These are phyloP conservation scores for Cyberlindnera nakhonratchasimensis DNA, from an alignment of 805 yeast genomes.

Conservation along the genomic window DNA sequence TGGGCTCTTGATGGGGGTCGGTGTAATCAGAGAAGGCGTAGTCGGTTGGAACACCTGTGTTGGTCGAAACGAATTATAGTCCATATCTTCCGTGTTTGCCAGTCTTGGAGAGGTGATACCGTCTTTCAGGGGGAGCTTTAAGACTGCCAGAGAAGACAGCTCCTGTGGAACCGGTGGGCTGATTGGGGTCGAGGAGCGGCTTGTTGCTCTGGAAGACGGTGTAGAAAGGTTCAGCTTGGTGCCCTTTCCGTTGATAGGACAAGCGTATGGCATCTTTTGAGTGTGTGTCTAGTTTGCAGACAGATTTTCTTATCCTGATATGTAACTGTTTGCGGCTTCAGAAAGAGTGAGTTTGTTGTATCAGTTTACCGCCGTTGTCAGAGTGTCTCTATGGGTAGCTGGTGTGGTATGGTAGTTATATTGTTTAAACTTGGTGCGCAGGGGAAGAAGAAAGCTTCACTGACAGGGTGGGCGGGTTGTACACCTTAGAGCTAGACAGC, in stretches of 20 bases:
- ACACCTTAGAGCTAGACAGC: too few relatives aligned
- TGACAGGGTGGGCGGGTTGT: too few relatives aligned
- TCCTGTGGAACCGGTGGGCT: neutral
- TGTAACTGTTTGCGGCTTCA: too few relatives aligned
- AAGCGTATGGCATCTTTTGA: constrained; percentile 27
- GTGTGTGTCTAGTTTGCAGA: neutral
- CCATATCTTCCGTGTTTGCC: neutral
- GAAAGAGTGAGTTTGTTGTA: too few relatives aligned
- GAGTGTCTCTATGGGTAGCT: too few relatives aligned
- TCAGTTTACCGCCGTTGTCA: too few relatives aligned
- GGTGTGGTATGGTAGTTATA: too few relatives aligned
- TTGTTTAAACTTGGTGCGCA: too few relatives aligned
- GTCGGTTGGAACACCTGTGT: constrained; percentile 4
- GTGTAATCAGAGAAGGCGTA: constrained; percentile 5
- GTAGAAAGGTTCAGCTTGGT: constrained; percentile 12
- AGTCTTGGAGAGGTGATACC: neutral
- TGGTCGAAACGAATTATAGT: constrained; percentile 1
- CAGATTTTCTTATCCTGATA: neutral
- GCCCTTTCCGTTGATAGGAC: constrained; percentile 26
- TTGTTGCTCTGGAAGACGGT: constrained; percentile 6
- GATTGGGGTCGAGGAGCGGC: constrained; percentile 1
- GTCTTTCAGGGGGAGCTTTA: neutral
- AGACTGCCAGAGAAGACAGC: too few relatives aligned
- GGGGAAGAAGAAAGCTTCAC: too few relatives aligned
- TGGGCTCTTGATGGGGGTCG: constrained; percentile 8